Evolutionary conservation across 495 filamentous ascomycete genomes (phyloP).

Genomic region (Penicillium diatomitis): DNA sequence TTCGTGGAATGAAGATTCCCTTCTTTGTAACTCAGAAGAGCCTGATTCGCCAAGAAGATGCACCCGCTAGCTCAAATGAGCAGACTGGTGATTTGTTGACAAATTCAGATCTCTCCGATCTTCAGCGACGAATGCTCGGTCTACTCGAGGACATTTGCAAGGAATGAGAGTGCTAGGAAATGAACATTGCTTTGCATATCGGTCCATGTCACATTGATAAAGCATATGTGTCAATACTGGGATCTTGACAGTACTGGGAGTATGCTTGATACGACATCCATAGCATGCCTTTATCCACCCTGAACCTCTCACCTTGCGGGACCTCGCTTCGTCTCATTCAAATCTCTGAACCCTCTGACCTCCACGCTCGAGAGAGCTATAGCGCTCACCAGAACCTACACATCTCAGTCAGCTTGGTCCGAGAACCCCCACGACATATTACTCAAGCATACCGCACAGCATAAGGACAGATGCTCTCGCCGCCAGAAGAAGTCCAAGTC

Average conservation of each 20-base stretch:
- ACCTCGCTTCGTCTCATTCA: background rate
- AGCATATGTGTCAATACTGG: no score
- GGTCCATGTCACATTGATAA: background rate
- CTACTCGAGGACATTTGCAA: constrained; percentile 54
- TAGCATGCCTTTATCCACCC: no score
- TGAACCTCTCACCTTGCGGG: background rate
- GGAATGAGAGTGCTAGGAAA: constrained; percentile 19
- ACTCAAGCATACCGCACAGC: constrained; percentile 9
- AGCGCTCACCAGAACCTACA: constrained; percentile 1
- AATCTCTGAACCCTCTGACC: background rate
- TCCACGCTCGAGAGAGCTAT: background rate
- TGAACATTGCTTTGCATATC: background rate
- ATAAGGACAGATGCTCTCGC: constrained; percentile 10
- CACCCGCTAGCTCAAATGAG: background rate
- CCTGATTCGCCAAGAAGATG: constrained; percentile 22
- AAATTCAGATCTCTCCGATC: constrained; percentile 37
- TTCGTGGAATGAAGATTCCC: constrained; percentile 51
- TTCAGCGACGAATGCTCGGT: constrained; percentile 53
- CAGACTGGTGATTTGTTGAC: constrained; percentile 12
- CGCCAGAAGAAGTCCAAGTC: constrained; percentile 15
- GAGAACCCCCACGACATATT: background rate
- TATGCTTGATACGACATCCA: no score
- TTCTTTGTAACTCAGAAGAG: constrained; percentile 49
- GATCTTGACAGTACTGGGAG: no score
- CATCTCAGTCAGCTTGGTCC: background rate